These are phyloP conservation scores for Phaeosphaeriaceae sp. DNA, from an alignment of 2,329 filamentous ascomycete species.

Conservation along the genomic window DNA sequence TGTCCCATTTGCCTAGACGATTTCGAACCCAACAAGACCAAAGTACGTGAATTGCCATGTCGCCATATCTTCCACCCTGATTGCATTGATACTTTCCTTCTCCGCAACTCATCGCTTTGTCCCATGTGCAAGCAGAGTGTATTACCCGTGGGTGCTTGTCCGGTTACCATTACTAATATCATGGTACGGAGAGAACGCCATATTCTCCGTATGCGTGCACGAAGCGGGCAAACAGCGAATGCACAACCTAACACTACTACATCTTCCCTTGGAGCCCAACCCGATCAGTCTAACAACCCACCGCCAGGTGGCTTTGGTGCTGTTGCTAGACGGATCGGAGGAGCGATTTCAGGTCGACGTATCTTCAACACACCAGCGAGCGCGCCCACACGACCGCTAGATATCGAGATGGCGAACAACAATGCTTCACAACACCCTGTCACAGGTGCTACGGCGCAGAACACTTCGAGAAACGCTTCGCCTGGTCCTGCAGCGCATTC, in stretches of 20 bases:
- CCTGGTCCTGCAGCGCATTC: constrained; percentile 5
- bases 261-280: not conserved
- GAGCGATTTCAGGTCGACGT: constrained; percentile 31
- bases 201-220: constrained; percentile 65
- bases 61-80: constrained; percentile 92
- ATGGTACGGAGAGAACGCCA: constrained; percentile 85
- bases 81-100: constrained; percentile 87
- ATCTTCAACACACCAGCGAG: constrained; percentile 41
- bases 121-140: constrained; percentile 88
- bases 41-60: constrained; percentile 85
- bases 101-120: constrained; percentile 81
- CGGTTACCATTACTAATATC: constrained; percentile 67
- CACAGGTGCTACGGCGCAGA: not conserved
- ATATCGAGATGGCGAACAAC: constrained; percentile 41
- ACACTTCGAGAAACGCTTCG: constrained; percentile 1
- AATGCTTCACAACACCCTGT: constrained; percentile 1
- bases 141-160: constrained; percentile 68
- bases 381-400: constrained; percentile 23
- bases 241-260: constrained; percentile 3
- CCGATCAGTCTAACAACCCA: constrained; percentile 4
- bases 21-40: constrained; percentile 71
- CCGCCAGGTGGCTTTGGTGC: constrained; percentile 26
- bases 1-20: constrained; percentile 92
- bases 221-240: constrained; percentile 29
- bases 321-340: constrained; percentile 31